Evolutionary conservation across 371 early-diverging fungal genomes (phyloP), one percentile per base, ranked within the genome.

Genomic region (Mortierella sp.): DNA sequence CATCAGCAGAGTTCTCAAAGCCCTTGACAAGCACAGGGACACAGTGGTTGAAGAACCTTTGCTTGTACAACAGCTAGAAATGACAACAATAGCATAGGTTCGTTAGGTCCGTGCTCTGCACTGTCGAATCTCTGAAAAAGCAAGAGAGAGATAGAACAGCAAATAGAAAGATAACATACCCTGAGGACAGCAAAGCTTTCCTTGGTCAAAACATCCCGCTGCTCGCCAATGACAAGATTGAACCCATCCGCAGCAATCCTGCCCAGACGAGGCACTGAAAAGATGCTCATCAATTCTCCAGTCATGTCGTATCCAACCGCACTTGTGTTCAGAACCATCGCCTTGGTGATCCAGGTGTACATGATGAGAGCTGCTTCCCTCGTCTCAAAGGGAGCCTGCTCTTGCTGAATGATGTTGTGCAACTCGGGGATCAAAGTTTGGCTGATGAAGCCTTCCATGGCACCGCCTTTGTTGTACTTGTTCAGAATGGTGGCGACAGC

Each of bases 11-110:
- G 14, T 72, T 55, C 11, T 90, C 89, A 81, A 96, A 96, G 0
- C 94, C 92, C 0, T 89, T 61, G 3, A 95, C 91, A 14, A 98
- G 86, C 44, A 88, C 89, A 14, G 98, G 97, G 34, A 95, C 87
- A 59, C 93, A 92, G 44, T 89, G 88, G 59, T 92, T 91, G 86
- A 96, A 98, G 81, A 97, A 93, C 21, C 95, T 89, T 83, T 98
- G 98, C 83, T 95, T 95, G 86, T 94, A 93, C 34, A 98, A 86
- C 34, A 95, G 88, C 93, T 95, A 89, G 16, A 31, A 79, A 43
- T 31, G 57, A 72, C 72, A 26, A 67, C 6, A 5, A 61, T 37
- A 24, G 69, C 3, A 31, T 11, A 31, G 5, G 21, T 53, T 40
- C 10, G 46, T 76, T 67, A 48, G 13, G 6, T 46, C 26, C 28